Evolutionary conservation across 2,329 filamentous ascomycete genomes (phyloP), one percentile per base, ranked within the genome.

Genomic region (Colletotrichum falcatum): DNA sequence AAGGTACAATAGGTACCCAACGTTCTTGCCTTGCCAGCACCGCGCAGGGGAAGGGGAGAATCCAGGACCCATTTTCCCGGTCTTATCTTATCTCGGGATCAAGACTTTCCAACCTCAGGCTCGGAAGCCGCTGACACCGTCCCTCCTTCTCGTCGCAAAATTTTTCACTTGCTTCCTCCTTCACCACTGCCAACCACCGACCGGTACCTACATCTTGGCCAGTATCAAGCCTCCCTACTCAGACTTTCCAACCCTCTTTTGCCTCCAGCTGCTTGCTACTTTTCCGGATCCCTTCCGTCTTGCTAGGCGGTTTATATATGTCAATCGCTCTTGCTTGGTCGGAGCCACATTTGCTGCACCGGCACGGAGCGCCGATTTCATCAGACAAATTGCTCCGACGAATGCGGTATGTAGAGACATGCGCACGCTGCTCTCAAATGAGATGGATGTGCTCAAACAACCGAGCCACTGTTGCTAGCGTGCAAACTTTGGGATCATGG

Each of bases 61-160:
- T 39, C 20, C 42, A 60, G 37, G 23, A 58, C 18, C 20, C 8
- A 28, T 11, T 44, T 23, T 28, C 8, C 8, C 39, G 33, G 14
- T 20, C 39, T 42, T 42, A 61, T 61, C 59, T 61, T 48, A 61
- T 61, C 59, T 42, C 3, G 6, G 14, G 3, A n/a, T 16, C 11
- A 18, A 18, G 16, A 12, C 14, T 4, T 35, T 26, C 42, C 20
- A 49, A 49, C 42, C 58, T 49, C 58, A 61, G 58, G 58, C 30
- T 26, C 26, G 51, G 61, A 33, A 33, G 33, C 23, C 8, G 16
- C 23, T 12, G 14, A 35, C 37, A 28, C 26, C 49, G 11, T 26
- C 4, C 23, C 5, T 30, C 23, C 46, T 28, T 39, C 42, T 48
- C 39, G 20, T 3, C 9, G 11, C 8, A 26, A 58, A 65, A 23